These are phyloP conservation scores for Populus davidiana DNA, from an alignment of 345 rosid genomes.

Conservation along the genomic window DNA sequence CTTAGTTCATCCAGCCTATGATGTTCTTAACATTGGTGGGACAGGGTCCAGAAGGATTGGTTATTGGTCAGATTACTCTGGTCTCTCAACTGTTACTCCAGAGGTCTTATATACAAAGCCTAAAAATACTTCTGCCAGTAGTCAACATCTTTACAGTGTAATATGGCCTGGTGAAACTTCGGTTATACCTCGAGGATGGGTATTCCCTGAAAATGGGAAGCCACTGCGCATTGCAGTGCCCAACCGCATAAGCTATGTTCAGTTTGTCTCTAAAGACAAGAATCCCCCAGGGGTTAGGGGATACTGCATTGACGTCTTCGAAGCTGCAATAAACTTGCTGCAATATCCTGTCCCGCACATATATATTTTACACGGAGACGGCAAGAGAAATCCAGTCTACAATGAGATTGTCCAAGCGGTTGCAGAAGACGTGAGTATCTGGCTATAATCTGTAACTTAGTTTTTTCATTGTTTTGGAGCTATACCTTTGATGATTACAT, in stretches of 20 bases:
- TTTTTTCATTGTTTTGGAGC: neutral
- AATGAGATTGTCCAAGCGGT: constrained; percentile 54
- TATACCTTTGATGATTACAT: neutral
- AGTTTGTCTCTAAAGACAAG: constrained; percentile 54
- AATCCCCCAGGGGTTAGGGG: constrained; percentile 74
- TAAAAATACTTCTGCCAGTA: constrained; percentile 41
- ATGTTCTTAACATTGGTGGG: constrained; percentile 67
- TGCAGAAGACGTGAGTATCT: constrained; percentile 59
- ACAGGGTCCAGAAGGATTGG: constrained; percentile 68
- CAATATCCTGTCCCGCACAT: constrained; percentile 76
- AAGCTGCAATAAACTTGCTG: constrained; percentile 77
- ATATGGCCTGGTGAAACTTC: constrained; percentile 83
- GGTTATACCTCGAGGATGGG: constrained; percentile 77
- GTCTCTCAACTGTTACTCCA: constrained; percentile 60
- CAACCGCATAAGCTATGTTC: constrained; percentile 56
- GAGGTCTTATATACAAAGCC: constrained; percentile 57
- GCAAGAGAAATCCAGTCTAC: constrained; percentile 61
- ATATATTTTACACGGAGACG: constrained; percentile 62
- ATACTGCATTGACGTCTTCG: constrained; percentile 85
- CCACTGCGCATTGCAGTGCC: constrained; percentile 79
- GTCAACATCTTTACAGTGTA: constrained; percentile 51
- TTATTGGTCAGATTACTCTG: constrained; percentile 81
- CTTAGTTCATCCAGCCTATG: constrained; percentile 65
- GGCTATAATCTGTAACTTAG: neutral
- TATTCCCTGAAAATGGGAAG: constrained; percentile 78